Base-by-base conservation (phyloP, 2,329 filamentous ascomycete species). In the Malbranchea zuffiana region DNA sequence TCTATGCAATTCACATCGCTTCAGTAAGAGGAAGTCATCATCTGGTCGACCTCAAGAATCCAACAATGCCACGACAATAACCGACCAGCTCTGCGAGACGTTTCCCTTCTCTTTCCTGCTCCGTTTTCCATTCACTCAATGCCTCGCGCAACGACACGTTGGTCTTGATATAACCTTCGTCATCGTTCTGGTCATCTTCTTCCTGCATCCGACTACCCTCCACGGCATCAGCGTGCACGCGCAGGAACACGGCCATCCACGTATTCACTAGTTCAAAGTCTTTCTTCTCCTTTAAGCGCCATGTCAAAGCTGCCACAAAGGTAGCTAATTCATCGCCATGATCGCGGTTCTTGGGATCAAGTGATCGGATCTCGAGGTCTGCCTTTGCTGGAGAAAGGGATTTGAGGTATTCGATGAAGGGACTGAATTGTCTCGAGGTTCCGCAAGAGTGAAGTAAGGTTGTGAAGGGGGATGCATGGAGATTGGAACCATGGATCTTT, bases 211-310 rank as follows among this genome's bases (percentile, higher is more conserved):
- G 33, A 4, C 25, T 31, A 31, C 52, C 41, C 5, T 63, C 56
- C 10, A 82, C 62, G 11, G 70, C 62, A 43, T 80, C 77, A 5
- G 69, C 71, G 59, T 96, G 88, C 26, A 94, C 65, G 32, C 79
- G 74, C 41, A 98, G 57, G 52, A 96, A 93, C 1, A 96, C 88
- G 2, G 81, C 79, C 86, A 98, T 96, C 88, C 90, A 98, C 0
- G 86, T 85, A 60, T 96, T 87, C 11, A 85, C 82, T 25, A 98
- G 70, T 61, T 98, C 90, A 59, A 93, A 98, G 58, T 96, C 90
- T 32, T 74, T 74, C 45, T 79, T 76, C 34, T 74, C 67, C 28
- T 66, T 62, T 35, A 96, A 65, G 8, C 81, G 71, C 37, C 66
- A 69, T 0, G 83, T 92, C 39, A 98, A 61, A 1, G 86, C 86